Evolutionary conservation across 768 basidiomycete genomes (phyloP).

Genomic region (Naganishia kalamii): DNA sequence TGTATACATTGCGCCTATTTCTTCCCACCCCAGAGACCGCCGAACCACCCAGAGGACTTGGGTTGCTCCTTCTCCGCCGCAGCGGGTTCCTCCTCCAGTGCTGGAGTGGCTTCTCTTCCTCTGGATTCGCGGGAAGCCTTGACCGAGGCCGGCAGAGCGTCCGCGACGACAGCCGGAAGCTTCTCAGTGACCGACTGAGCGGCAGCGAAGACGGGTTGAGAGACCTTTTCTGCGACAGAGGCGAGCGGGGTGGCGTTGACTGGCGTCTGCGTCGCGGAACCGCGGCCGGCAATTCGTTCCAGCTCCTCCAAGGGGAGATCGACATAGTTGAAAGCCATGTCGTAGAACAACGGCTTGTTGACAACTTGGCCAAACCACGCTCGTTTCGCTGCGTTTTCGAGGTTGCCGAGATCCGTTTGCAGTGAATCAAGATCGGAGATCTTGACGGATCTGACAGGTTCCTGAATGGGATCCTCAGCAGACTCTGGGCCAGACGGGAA

Average conservation of each 20-base stretch:
- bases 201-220: conserved; percentile 8
- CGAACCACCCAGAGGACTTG: conserved; percentile 37
- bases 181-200: conserved; percentile 7
- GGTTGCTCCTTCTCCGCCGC: conserved; percentile 11
- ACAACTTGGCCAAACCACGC: conserved; percentile 48
- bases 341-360: conserved; percentile 86
- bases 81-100: conserved; percentile 59
- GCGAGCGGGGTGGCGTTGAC: conserved; percentile 10
- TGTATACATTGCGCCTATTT: too few species aligned
- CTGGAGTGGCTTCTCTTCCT: conserved; percentile 71
- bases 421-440: not conserved
- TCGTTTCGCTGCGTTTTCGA: conserved; percentile 38
- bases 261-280: conserved; percentile 26
- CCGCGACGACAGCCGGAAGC: not conserved
- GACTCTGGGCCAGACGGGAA: not conserved
- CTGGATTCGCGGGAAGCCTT: conserved; percentile 66
- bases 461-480: not conserved
- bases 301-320: conserved; percentile 75
- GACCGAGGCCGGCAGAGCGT: conserved; percentile 51
- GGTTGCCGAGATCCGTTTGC: conserved; percentile 14
- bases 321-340: conserved; percentile 88
- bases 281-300: conserved; percentile 63
- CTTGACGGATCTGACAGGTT: not conserved
- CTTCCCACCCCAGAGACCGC: conserved; percentile 39
- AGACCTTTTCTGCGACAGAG: not conserved